phyloP scores from a whole-genome alignment of 306 rosid genomes.

The Vigna trinervia region DNA sequence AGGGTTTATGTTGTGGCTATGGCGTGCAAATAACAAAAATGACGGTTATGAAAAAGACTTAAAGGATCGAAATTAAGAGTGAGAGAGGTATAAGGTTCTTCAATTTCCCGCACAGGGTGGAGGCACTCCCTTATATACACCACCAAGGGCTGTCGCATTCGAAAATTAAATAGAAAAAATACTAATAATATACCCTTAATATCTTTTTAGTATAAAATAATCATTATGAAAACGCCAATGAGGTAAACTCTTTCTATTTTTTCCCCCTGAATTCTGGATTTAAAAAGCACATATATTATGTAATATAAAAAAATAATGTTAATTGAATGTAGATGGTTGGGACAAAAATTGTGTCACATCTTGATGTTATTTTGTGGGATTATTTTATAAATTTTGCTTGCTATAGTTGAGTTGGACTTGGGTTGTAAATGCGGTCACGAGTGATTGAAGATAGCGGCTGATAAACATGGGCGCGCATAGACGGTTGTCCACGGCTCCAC shows the following conservation, averaged over 20 bases:
- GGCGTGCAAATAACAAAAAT: background rate
- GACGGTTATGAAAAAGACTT: conserved; percentile 7
- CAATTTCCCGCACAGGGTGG: background rate
- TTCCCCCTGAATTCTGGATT: no score
- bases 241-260: no score
- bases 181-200: background rate
- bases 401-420: background rate
- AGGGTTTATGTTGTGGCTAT: background rate
- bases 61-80: background rate
- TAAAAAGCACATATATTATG: no score
- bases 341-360: background rate
- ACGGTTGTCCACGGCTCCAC: conserved; percentile 39
- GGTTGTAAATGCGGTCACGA: conserved; percentile 15
- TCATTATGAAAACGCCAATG: no score
- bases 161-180: background rate
- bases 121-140: conserved; percentile 22
- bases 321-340: background rate
- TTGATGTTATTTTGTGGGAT: background rate
- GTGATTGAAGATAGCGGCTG: conserved; percentile 27
- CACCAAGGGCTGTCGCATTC: background rate
- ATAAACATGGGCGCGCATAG: background rate
- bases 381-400: background rate
- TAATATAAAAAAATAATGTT: background rate
- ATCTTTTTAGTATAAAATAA: no score
- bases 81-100: background rate